These are phyloP conservation scores for Saccharomycopsis capsularis DNA, from an alignment of 805 yeast genomes.

Conservation along the genomic window DNA sequence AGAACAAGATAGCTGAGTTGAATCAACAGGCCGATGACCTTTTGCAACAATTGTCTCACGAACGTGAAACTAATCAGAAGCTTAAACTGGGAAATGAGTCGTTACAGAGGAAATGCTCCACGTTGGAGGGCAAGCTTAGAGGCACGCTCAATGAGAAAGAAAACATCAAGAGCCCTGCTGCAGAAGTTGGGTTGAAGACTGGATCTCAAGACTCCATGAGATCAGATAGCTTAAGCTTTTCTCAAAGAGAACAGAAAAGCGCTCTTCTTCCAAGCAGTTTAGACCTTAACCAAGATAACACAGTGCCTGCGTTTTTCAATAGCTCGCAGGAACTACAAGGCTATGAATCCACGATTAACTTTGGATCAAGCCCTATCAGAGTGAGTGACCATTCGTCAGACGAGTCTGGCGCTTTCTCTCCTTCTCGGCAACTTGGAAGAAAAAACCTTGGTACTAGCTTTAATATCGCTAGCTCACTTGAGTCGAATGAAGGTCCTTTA, in stretches of 20 bases:
- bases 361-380: too few relatives aligned
- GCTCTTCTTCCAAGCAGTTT: background rate
- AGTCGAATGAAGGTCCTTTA: background rate
- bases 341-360: too few relatives aligned
- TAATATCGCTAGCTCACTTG: background rate
- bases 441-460: background rate
- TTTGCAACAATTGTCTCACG: background rate
- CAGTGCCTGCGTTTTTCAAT: conserved; percentile 2
- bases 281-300: conserved; percentile 3
- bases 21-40: background rate
- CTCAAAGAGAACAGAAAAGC: too few relatives aligned
- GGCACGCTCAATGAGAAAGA: too few relatives aligned
- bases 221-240: too few relatives aligned
- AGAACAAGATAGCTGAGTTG: background rate
- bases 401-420: too few relatives aligned
- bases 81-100: background rate
- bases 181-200: too few relatives aligned
- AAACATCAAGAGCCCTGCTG: too few relatives aligned
- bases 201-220: too few relatives aligned
- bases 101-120: background rate
- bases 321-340: background rate
- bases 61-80: background rate
- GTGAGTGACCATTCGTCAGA: too few relatives aligned
- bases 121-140: background rate
- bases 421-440: too few relatives aligned